Conservation (phyloP, 306 rosid species). For the Sicyos edulis region DNA sequence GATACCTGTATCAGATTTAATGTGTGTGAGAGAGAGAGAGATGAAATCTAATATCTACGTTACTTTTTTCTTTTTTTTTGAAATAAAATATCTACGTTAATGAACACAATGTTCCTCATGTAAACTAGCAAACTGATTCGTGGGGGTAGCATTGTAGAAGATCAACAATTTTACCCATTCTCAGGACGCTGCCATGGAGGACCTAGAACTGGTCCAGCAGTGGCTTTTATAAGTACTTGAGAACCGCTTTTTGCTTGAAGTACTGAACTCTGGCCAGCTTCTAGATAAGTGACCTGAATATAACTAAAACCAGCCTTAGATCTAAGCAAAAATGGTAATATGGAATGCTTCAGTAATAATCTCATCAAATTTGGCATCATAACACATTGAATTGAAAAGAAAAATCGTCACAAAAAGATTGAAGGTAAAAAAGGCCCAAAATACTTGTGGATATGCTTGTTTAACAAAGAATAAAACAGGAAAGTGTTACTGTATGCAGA, state of each 20-base stretch:
- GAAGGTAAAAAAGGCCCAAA: background rate
- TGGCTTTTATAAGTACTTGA: constrained; percentile 55
- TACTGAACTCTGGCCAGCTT: constrained; percentile 77
- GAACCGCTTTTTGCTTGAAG: constrained; percentile 60
- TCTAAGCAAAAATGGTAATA: background rate
- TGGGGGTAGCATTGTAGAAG: background rate
- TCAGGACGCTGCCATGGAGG: constrained; percentile 99
- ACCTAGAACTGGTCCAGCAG: constrained; percentile 91
- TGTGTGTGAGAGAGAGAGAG: background rate
- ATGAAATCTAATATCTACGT: background rate
- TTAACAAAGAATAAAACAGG: background rate
- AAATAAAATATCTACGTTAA: background rate
- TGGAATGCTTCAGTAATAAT: constrained; percentile 11
- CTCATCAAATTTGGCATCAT: background rate
- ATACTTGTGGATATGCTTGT: background rate
- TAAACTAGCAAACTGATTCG: background rate
- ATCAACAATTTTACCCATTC: constrained; percentile 60
- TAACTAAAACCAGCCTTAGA: background rate
- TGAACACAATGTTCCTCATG: background rate
- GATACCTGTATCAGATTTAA: constrained; percentile 46
- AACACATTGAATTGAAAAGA: constrained; percentile 4
- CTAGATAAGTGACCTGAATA: constrained; percentile 70
- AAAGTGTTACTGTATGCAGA: background rate
- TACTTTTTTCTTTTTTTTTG: too few relatives aligned
- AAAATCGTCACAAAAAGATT: too few relatives aligned